Base-by-base conservation (phyloP, 2,329 filamentous ascomycete genomes). In the Cercospora nicotianae region DNA sequence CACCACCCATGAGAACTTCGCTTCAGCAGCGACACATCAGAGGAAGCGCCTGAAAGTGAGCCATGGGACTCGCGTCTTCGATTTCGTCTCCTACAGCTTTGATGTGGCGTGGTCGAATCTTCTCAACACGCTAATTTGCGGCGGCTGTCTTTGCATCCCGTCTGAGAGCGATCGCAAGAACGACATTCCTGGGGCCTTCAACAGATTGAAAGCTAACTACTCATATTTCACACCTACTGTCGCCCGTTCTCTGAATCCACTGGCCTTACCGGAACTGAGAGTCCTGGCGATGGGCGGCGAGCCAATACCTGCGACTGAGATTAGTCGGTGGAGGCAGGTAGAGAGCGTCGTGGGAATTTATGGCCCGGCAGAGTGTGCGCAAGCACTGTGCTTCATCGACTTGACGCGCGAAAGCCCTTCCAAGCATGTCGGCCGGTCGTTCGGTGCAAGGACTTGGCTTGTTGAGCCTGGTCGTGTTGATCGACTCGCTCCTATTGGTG, bases 171-270 rank as follows among this genome's bases (percentile, higher is more conserved):
- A 61, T 12, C 60, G 65, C 18, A 53, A 39, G 26, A 62, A 63
- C n/a, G 65, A 67, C 30, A 60, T 67, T 28, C 10, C 81, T 1
- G 83, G 81, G 3, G 83, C 81, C 13, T 45, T 71, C 20, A 61
- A 64, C 18, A 60, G 65, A 26, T 33, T 68, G 18, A 33, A 42
- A n/a, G 69, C 57, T 16, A 64, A 70, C 0, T 89, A 42, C 78
- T 80, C 5, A 82, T 80, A 83, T 83, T 0, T 88, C 73, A 89
- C 88, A 0, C 85, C 87, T 1, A 81, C 85, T 0, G 81, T 90
- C 13, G 84, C 86, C 0, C 78, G 79, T 13, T 79, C 80, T 0
- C 63, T 85, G 1, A 77, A 81, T 16, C 79, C 80, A 0, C 4
- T 45, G 12, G n/a, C 26, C 3, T 5, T 70, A 18, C 66, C 64